Evolutionary conservation across 1,284 basidiomycete species (phyloP).

Genomic region (Phlebopus sp.): DNA sequence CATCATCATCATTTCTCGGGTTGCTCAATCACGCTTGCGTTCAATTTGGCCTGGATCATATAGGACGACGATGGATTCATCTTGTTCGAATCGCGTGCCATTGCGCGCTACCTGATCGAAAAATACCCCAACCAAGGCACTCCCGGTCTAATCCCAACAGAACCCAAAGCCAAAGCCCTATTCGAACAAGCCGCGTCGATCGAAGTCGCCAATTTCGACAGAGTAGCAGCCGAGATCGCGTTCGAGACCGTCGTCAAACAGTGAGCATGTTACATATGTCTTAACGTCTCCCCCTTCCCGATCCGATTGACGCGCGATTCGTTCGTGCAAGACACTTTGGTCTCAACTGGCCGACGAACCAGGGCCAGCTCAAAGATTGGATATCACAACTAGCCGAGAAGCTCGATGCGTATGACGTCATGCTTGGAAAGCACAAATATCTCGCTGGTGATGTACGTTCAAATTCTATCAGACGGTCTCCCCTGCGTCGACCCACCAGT

Average conservation of each 20-base stretch:
- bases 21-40: no score
- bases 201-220: slow-evolving; percentile 27
- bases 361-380: slow-evolving; percentile 22
- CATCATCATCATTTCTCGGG: neutral
- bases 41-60: no score
- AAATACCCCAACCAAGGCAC: slow-evolving; percentile 37
- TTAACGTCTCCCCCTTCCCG: slow-evolving; percentile 19
- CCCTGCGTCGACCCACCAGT: neutral
- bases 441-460: slow-evolving; percentile 39
- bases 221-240: slow-evolving; percentile 17
- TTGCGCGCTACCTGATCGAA: slow-evolving; percentile 40
- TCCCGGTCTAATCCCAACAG: slow-evolving; percentile 23
- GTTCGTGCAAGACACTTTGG: neutral
- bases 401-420: slow-evolving; percentile 43
- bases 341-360: slow-evolving; percentile 14
- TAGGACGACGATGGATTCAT: slow-evolving; percentile 40
- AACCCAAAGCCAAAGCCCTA: slow-evolving; percentile 15
- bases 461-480: neutral
- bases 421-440: slow-evolving; percentile 43
- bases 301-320: neutral
- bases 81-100: slow-evolving; percentile 47
- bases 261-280: slow-evolving; percentile 24
- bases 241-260: slow-evolving; percentile 28
- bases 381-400: slow-evolving; percentile 31
- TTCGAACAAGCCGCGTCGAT: slow-evolving; percentile 7